These are phyloP conservation scores for Rhizophagus prolifer DNA, from an alignment of 192 early-diverging fungal species.

Conservation along the genomic window DNA sequence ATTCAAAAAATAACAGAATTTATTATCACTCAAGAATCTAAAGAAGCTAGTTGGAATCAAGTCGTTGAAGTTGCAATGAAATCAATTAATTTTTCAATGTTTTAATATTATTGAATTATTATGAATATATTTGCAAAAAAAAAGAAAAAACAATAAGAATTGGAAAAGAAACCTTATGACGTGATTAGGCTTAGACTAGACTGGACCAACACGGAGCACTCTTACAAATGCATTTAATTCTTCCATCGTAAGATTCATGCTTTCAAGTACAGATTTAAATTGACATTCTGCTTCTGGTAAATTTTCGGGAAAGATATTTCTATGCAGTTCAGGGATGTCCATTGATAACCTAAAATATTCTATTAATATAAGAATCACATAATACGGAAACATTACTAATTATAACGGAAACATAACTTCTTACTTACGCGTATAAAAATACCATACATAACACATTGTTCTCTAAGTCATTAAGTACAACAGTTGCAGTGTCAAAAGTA, in stretches of 20 bases:
- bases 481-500: conserved; percentile 35
- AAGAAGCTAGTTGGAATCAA: neutral
- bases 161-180: too few relatives aligned
- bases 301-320: conserved; percentile 20
- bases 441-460: conserved; percentile 42
- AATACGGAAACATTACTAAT: neutral
- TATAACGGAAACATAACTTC: neutral
- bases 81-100: neutral
- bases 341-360: conserved; percentile 13
- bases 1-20: conserved; percentile 36
- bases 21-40: conserved; percentile 20
- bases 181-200: neutral
- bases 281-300: neutral
- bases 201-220: conserved; percentile 36
- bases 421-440: conserved; percentile 37
- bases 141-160: too few relatives aligned
- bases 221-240: conserved; percentile 43
- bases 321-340: conserved; percentile 9
- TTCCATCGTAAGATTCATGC: conserved; percentile 38
- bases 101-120: neutral
- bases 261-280: conserved; percentile 37
- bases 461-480: conserved; percentile 33
- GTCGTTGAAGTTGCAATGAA: neutral
- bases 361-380: neutral
- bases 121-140: too few relatives aligned